Evolutionary conservation across 2,329 filamentous ascomycete genomes (phyloP).

Genomic region (Exophiala sideris): DNA sequence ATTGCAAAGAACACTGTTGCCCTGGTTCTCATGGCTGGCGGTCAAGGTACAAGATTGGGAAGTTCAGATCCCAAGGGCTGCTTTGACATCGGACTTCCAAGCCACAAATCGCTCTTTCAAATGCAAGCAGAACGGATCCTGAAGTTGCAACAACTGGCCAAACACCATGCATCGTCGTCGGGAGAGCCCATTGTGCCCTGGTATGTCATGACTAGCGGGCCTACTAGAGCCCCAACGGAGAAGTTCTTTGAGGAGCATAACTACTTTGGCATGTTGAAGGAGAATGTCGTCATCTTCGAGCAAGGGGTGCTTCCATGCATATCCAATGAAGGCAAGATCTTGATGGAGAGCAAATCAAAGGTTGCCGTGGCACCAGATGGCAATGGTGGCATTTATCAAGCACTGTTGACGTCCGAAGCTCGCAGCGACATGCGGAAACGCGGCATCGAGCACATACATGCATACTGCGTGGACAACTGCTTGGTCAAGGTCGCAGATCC

Average conservation of each 20-base stretch:
- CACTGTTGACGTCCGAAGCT: conserved; percentile 74
- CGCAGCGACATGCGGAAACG: conserved; percentile 84
- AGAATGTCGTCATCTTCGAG: conserved; percentile 91
- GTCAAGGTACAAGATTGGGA: conserved; percentile 89
- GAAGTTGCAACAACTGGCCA: conserved; percentile 78
- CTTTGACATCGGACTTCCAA: conserved; percentile 92
- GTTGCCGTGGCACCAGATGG: conserved; percentile 94
- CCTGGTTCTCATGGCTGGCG: conserved; percentile 95
- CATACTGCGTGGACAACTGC: conserved; percentile 98
- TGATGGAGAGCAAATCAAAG: conserved; percentile 85
- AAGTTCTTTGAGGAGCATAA: conserved; percentile 84
- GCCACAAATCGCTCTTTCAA: conserved; percentile 92
- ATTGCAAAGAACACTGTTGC: conserved; percentile 68
- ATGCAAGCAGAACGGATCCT: conserved; percentile 92
- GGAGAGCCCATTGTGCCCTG: conserved; percentile 71
- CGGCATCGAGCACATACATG: conserved; percentile 90
- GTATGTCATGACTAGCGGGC: conserved; percentile 99
- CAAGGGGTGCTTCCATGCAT: conserved; percentile 96
- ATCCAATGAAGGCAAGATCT: conserved; percentile 94
- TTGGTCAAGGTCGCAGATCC: conserved; percentile 98
- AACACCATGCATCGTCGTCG: conserved; percentile 61
- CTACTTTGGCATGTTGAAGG: conserved; percentile 83
- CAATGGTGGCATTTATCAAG: conserved; percentile 95
- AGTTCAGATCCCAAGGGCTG: conserved; percentile 96
- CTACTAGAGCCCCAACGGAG: conserved; percentile 87